Conservation (phyloP, 2,329 filamentous ascomycete genomes). For the Nemania sp. region DNA sequence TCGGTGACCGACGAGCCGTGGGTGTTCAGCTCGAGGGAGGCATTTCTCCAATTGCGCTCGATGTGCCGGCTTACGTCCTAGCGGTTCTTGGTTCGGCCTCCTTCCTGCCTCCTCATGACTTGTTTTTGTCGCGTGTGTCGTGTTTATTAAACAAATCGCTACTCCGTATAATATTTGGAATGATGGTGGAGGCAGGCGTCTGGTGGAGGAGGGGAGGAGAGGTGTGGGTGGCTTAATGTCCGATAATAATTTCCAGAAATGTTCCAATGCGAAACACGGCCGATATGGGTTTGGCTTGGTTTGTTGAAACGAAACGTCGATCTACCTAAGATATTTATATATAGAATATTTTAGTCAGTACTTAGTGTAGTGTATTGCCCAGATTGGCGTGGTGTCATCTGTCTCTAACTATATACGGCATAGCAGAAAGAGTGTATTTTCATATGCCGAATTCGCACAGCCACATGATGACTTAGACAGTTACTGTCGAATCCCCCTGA, state of each 20-base stretch:
- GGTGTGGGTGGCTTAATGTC: too few relatives aligned
- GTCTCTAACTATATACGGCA: background rate
- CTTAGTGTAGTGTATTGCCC: background rate
- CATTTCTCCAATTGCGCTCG: background rate
- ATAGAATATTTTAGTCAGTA: slow-evolving; percentile 9
- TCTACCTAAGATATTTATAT: slow-evolving; percentile 17
- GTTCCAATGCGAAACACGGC: slow-evolving; percentile 14
- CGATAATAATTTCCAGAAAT: too few relatives aligned
- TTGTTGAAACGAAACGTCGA: slow-evolving; percentile 16
- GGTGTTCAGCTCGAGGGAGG: background rate
- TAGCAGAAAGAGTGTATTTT: background rate
- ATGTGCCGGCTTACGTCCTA: slow-evolving; percentile 2
- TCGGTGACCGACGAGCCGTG: slow-evolving; percentile 2
- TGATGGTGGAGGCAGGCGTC: too few relatives aligned
- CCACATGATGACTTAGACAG: background rate
- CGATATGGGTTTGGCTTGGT: background rate
- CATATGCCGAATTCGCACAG: background rate
- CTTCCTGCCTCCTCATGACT: background rate
- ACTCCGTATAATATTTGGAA: too few relatives aligned
- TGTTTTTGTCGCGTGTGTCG: too few relatives aligned
- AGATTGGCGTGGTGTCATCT: background rate
- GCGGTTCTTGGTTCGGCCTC: background rate
- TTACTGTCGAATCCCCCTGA: background rate
- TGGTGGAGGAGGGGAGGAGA: too few relatives aligned
- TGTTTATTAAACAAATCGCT: too few relatives aligned